Percentiles rank a stretch among this genome's conserved stretches.
Conservation (phyloP, 177 flowering plant species). For the Vitis hybrid region DNA sequence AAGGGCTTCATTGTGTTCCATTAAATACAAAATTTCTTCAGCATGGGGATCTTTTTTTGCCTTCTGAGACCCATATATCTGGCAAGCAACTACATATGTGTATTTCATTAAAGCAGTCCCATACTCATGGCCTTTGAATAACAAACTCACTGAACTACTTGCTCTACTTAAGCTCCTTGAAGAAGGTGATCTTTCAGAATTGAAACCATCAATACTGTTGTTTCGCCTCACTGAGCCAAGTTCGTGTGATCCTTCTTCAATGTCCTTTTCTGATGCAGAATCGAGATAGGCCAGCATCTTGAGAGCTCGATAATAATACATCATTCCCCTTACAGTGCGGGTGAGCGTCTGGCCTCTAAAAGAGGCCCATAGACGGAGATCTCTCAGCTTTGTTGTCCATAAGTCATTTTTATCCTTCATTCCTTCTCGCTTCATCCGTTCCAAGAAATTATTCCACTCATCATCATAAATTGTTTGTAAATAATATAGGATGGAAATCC, state of each 20-base stretch:
- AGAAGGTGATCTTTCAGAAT: constrained; percentile 29
- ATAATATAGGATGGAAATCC: constrained; percentile 61
- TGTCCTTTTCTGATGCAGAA: constrained; percentile 72
- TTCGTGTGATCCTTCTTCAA: constrained; percentile 45
- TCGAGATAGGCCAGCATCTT: constrained; percentile 71
- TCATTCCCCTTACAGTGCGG: constrained; percentile 77
- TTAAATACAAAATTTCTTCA: constrained; percentile 57
- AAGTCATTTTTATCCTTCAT: constrained; percentile 46
- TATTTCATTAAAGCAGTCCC: constrained; percentile 66
- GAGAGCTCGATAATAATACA: constrained; percentile 70
- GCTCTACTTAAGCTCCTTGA: constrained; percentile 44
- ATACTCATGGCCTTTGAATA: constrained; percentile 58
- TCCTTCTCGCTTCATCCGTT: constrained; percentile 66
- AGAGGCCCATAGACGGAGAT: constrained; percentile 72
- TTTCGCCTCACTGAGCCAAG: constrained; percentile 42
- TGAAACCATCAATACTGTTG: constrained; percentile 21
- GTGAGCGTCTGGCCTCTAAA: constrained; percentile 67
- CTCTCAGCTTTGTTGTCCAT: constrained; percentile 57
- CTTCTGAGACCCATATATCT: constrained; percentile 73
- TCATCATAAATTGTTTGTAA: constrained; percentile 62
- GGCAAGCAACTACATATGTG: constrained; percentile 73
- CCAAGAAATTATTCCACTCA: constrained; percentile 67
- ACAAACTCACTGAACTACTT: constrained; percentile 37
- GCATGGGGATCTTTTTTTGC: constrained; percentile 63
- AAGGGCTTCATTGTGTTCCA: constrained; percentile 65